Evolutionary conservation across 2,329 filamentous ascomycete species (phyloP), one percentile per base, ranked within the genome.

Genomic region (Periconia sp.): DNA sequence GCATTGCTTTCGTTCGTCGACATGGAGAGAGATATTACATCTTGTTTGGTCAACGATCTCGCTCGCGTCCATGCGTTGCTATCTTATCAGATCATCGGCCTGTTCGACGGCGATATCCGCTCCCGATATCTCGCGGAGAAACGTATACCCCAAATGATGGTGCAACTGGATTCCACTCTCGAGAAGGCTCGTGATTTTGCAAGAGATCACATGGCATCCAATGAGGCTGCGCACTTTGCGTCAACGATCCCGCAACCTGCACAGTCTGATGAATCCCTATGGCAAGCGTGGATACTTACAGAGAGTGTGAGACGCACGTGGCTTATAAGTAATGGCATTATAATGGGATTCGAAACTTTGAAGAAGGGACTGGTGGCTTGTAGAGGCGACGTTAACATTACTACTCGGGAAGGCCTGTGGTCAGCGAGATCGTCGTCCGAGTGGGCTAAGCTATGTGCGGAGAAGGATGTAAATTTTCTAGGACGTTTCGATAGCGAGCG

Each of bases 41-140:
- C 41, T 15, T 43, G 49, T 46, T 33, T 57, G 23, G 27, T 59
- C 10, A 35, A 30, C 27, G 48, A 57, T 23, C 49, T 57, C 15
- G 56, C 56, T 14, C 23, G 33, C 42, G 43, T 59, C 41, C 58
- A 83, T 11, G 75, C 81, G 1, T 72, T 84, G 1, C 54, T 82
- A 2, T 66, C 81, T 1, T 83, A 82, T 61, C 75, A 80, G 47
- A 76, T 77, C 33, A 79, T 83, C 52, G 68, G 77, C 14, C 66
- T 84, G 31, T 82, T 81, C 51, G 80, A 82, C 59, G 78, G 77
- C 14, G 77, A 81, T 58, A 75, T 82, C n/a, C 62, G 70, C 15
- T 66, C 74, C 6, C 72, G 76, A 1, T 66, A 72, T 33, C 62
- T 74, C 3, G 76, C 77, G 23, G 79, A 70, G 74, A 51, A 62